Percentiles rank a stretch among this genome's conserved stretches.
Evolutionary conservation across 1,139 yeast species (phyloP).

Genomic region (Saccharomyces hybrid): DNA sequence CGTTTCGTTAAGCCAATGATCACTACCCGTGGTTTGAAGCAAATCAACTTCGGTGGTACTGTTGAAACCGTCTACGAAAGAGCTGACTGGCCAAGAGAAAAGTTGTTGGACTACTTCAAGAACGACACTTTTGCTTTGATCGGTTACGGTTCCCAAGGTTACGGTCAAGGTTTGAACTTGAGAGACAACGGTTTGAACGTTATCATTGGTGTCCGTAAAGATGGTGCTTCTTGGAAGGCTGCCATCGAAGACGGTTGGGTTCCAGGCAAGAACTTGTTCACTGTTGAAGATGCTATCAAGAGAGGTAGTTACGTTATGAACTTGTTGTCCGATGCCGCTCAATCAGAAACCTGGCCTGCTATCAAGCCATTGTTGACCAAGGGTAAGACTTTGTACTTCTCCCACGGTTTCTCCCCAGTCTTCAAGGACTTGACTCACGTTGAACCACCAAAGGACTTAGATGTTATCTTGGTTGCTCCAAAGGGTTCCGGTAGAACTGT

Average conservation of each 20-base stretch:
- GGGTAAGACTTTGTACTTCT: conserved; percentile 96
- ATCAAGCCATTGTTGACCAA: conserved; percentile 87
- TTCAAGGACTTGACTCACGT: conserved; percentile 96
- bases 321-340: conserved; percentile 98
- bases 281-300: conserved; percentile 83
- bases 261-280: conserved; percentile 96
- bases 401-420: conserved; percentile 99
- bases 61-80: conserved; percentile 96
- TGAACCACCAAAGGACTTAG: conserved; percentile 89
- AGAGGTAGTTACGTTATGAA: conserved; percentile 95
- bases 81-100: conserved; percentile 99
- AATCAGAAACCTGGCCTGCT: conserved; percentile 91
- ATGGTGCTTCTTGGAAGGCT: conserved; percentile 99
- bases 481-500: conserved; percentile 99
- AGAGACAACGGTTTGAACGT: conserved; percentile 98
- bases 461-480: conserved; percentile 98
- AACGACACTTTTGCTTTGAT: conserved; percentile 94
- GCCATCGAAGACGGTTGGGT: conserved; percentile 99
- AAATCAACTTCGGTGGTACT: conserved; percentile 94
- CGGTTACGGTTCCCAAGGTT: conserved; percentile 99
- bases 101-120: conserved; percentile 91
- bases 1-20: conserved; percentile 29
- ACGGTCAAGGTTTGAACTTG: conserved; percentile 98
- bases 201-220: conserved; percentile 94
- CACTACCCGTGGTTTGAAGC: conserved; percentile 77